Percentiles rank a stretch among this genome's conserved stretches.
Conservation (phyloP, 768 basidiomycete genomes). For the Gloeopeniophorella convolvens region DNA sequence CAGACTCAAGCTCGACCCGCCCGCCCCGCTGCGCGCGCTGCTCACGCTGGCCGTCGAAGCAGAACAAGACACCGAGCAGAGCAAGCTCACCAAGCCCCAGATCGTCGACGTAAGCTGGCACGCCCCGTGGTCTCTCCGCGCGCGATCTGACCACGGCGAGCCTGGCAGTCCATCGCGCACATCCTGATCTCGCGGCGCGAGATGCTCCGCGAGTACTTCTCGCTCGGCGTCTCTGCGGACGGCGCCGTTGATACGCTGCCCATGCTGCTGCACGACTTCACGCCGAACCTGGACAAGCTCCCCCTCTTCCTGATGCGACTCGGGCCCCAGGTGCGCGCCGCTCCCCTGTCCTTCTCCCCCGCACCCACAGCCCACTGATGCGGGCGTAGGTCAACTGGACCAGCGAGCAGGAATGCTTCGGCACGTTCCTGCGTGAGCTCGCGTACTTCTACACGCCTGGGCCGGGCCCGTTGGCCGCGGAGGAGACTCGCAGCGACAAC, state of each 20-base stretch:
- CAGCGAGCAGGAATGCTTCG: slow-evolving; percentile 79
- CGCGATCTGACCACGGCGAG: background rate
- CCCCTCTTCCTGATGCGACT: slow-evolving; percentile 87
- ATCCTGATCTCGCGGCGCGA: slow-evolving; percentile 55
- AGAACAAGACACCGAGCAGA: slow-evolving; percentile 47
- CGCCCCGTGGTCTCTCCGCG: background rate
- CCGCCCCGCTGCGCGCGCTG: slow-evolving; percentile 65
- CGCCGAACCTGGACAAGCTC: slow-evolving; percentile 85
- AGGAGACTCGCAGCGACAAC: slow-evolving; percentile 3
- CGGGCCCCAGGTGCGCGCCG: slow-evolving; percentile 61
- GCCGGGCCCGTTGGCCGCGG: slow-evolving; percentile 30
- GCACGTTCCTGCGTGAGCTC: slow-evolving; percentile 78
- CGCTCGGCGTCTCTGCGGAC: slow-evolving; percentile 56
- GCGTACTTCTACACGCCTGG: slow-evolving; percentile 87
- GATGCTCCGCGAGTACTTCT: slow-evolving; percentile 93
- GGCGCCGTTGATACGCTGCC: slow-evolving; percentile 76
- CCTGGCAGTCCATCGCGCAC: slow-evolving; percentile 52
- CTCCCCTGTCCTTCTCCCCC: background rate
- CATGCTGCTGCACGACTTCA: slow-evolving; percentile 76
- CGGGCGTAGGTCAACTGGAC: slow-evolving; percentile 78
- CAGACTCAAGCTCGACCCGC: slow-evolving; percentile 73
- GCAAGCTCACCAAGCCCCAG: slow-evolving; percentile 48
- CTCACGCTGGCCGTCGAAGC: slow-evolving; percentile 73
- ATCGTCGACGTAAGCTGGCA: slow-evolving; percentile 59
- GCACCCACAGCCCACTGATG: slow-evolving; percentile 4